Evolutionary conservation across 139 green algal species (phyloP), one percentile per base, ranked within the genome.

Genomic region (Chlorella sp.): DNA sequence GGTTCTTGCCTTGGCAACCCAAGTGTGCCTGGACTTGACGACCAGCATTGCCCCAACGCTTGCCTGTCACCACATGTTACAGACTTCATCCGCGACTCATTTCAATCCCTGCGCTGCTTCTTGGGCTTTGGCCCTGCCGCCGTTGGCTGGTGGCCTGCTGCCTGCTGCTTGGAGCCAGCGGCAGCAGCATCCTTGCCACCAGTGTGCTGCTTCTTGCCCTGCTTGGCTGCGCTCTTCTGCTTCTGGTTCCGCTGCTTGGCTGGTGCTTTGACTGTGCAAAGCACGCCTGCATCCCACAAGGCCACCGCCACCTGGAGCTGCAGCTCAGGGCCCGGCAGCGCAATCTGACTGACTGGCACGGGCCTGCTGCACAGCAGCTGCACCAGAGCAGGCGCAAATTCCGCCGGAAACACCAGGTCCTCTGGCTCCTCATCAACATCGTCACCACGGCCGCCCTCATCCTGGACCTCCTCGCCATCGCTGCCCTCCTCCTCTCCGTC

Each of bases 351-450:
- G 39, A 82, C 82, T 2, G 28, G 71, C n/a, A 87, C 12, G 41
- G 69, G 51, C 56, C 15, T 30, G 38, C 36, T 74, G 57, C 57
- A 60, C 82, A 87, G 72, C 73, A 87, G 44, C 62, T 84, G 73
- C 74, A 82, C 71, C 65, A 87, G 62, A 7, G 83, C 83, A 25
- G 62, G 62, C 3, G 62, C 60, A 76, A 83, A 87, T 25, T 65
- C 65, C 12, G 74, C 74, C 3, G 83, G 83, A 63, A 87, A 87
- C 16, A 87, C 74, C 34, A 78, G 16, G 30, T 87, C 83, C 64
- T 84, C 63, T 2, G 17, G 79, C 16, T 30, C 18, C 4, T 71
- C 56, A 34, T 56, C 41, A 0, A 30, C 76, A 3, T 70, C 74
- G 13, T 60, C 60, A 25, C 47, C 38, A 5, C 44, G n/a, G 4